Evolutionary conservation across 2,329 filamentous ascomycete species (phyloP), one percentile per base, ranked within the genome.

Genomic region (Stemphylium vesicarium): DNA sequence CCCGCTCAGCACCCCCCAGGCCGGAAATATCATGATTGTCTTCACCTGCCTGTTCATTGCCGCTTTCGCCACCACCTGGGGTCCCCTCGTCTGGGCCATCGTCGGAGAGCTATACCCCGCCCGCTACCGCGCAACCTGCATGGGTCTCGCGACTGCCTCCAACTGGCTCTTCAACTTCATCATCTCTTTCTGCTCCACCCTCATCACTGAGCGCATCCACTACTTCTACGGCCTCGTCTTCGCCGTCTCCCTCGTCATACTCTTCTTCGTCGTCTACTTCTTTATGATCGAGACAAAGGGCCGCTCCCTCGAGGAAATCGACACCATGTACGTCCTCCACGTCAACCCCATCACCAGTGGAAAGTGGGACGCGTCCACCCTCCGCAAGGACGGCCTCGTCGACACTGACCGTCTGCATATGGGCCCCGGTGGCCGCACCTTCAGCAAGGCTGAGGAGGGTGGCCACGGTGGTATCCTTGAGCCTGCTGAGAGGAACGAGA

Each of bases 191-290:
- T 91, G 92, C 78, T 92, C 90, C 0, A 88, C 90, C 1, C 91
- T 92, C 75, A 92, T 93, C 71, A 89, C 86, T 0, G 77, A 81
- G 0, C 81, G 83, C 2, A 92, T 92, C 54, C 83, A 88, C 63
- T 92, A 88, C 74, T 82, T 82, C 2, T 91, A 90, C 66, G 90
- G 90, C 3, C 89, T 91, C 54, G 86, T 93, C 35, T 93, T 93
- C 72, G 89, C 88, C 0, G 87, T 81, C 0, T 53, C 91, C 87
- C 70, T 88, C 59, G 76, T 90, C 15, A 77, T 84, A 0, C 88
- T 84, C 0, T 84, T 85, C 1, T 61, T 86, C 0, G 72, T 92
- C 29, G 88, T 92, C 39, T 93, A 89, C 79, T 90, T 93, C 77
- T 92, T 92, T 74, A 84, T 92, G 61, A 85, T 89, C 42, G 90